Conservation (phyloP, 495 filamentous ascomycete species). For the Rostrohypoxylon terebratum region DNA sequence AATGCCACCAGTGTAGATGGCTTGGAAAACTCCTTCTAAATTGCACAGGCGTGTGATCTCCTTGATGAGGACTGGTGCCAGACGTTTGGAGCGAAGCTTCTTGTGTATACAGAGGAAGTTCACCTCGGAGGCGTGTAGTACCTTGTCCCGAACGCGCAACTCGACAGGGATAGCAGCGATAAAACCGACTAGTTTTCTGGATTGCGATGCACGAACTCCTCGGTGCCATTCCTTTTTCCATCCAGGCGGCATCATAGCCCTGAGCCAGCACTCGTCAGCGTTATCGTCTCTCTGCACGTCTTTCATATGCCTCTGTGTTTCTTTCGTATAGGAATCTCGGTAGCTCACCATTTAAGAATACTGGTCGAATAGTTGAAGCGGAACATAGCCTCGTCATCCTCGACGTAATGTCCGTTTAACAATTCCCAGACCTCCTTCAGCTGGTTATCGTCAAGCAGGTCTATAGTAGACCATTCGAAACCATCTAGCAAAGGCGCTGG, state of each 20-base stretch:
- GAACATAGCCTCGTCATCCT: constrained; percentile 97
- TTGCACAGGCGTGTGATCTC: constrained; percentile 95
- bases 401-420: constrained; percentile 91
- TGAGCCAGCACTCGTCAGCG: constrained; percentile 53
- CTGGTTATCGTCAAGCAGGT: constrained; percentile 71
- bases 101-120: constrained; percentile 99
- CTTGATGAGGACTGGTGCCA: constrained; percentile 94
- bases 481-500: constrained; percentile 74
- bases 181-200: constrained; percentile 88
- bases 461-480: constrained; percentile 95
- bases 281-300: constrained; percentile 8
- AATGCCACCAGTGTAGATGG: constrained; percentile 92
- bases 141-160: constrained; percentile 80
- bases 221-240: constrained; percentile 97
- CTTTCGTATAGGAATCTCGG: neutral
- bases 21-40: constrained; percentile 84
- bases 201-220: constrained; percentile 82
- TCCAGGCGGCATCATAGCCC: constrained; percentile 93
- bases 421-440: constrained; percentile 89
- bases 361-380: constrained; percentile 91
- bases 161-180: constrained; percentile 90
- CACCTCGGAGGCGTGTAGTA: constrained; percentile 85
- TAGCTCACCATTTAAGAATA: constrained; percentile 84
- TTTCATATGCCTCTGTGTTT: neutral
- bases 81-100: constrained; percentile 91